These are phyloP conservation scores for Bacidia rubella DNA, from an alignment of 495 filamentous ascomycete genomes.

Conservation along the genomic window DNA sequence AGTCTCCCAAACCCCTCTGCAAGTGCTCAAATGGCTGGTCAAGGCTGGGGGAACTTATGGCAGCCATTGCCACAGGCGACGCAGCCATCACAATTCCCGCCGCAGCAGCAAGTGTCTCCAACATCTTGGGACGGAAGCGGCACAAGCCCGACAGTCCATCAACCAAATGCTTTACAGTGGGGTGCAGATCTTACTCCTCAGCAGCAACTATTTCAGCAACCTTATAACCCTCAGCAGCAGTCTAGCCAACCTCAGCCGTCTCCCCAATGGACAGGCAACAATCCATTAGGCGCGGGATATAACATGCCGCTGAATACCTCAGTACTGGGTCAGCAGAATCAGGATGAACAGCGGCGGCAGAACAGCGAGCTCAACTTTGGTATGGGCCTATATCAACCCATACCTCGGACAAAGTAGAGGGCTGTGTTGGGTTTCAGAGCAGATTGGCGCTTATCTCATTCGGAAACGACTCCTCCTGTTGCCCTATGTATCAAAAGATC, in stretches of 20 bases:
- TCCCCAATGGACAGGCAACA: neutral
- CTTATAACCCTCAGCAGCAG: neutral
- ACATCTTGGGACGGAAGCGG: neutral
- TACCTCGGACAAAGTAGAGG: neutral
- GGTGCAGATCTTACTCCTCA: neutral
- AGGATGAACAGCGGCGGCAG: neutral
- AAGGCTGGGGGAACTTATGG: neutral
- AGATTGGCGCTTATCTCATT: too few species aligned
- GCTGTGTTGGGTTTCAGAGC: too few species aligned
- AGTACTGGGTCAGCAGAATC: neutral
- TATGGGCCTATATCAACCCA: slow-evolving; percentile 1
- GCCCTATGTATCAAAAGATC: too few species aligned
- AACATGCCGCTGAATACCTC: neutral
- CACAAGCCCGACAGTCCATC: neutral
- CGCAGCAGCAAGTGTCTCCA: neutral
- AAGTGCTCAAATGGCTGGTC: neutral
- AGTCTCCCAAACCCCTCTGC: neutral
- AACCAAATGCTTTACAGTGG: neutral
- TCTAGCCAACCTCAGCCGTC: neutral
- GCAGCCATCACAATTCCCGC: neutral
- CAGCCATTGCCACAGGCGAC: neutral
- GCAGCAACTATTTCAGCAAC: neutral
- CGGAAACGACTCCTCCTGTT: too few species aligned
- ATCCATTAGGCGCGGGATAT: neutral
- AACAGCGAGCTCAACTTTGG: slow-evolving; percentile 1